Evolutionary conservation across 768 basidiomycete species (phyloP).

Genomic region (Pleurotus citrinopileatus): DNA sequence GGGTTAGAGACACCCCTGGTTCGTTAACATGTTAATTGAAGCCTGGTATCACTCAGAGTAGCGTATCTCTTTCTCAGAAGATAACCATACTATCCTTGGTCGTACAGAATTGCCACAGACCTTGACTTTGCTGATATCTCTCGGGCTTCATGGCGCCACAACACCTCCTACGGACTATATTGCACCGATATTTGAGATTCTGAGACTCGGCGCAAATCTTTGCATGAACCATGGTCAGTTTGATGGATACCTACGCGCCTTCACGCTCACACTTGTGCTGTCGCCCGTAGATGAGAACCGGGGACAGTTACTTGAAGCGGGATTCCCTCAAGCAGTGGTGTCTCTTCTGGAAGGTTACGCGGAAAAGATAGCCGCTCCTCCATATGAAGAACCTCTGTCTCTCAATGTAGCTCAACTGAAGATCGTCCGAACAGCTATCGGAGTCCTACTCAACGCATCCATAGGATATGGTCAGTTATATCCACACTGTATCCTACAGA

Average conservation of each 20-base stretch:
- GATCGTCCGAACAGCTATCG: conserved; percentile 74
- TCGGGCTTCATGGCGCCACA: conserved; percentile 47
- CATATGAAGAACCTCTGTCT: conserved; percentile 37
- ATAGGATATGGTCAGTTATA: conserved; percentile 69
- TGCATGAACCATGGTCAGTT: conserved; percentile 78
- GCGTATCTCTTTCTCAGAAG: conserved; percentile 40
- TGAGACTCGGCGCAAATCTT: conserved; percentile 79
- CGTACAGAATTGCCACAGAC: conserved; percentile 61
- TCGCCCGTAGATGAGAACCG: conserved; percentile 66
- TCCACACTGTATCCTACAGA: neutral
- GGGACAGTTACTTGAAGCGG: conserved; percentile 63
- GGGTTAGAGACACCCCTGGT: conserved; percentile 55
- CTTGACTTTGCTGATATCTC: conserved; percentile 56
- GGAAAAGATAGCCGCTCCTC: conserved; percentile 37
- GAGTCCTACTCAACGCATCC: conserved; percentile 75
- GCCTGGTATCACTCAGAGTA: conserved; percentile 12
- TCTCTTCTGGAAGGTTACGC: conserved; percentile 69
- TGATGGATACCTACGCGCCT: neutral
- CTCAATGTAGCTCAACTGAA: conserved; percentile 63
- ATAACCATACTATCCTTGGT: conserved; percentile 71
- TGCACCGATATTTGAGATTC: conserved; percentile 58
- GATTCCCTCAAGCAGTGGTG: conserved; percentile 65
- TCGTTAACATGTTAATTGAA: conserved; percentile 13
- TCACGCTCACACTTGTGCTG: neutral
- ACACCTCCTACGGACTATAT: conserved; percentile 45